These are phyloP conservation scores for Cichorium intybus DNA, from an alignment of 140 eudicot genomes.

Conservation along the genomic window DNA sequence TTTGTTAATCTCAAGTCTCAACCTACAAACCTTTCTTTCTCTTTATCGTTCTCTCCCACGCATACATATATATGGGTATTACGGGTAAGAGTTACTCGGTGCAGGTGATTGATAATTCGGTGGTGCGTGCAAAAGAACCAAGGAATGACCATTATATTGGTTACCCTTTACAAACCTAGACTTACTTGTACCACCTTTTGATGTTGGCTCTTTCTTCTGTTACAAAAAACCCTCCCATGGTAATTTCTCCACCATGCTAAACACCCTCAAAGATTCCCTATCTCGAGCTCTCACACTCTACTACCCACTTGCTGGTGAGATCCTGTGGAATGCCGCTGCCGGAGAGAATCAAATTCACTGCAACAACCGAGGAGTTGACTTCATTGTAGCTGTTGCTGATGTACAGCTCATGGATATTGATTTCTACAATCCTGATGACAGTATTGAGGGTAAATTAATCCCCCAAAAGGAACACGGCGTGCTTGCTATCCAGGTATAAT, in stretches of 20 bases:
- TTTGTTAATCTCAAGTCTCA: background rate
- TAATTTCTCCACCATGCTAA: background rate
- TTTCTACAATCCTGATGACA: slow-evolving; percentile 49
- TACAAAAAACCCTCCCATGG: slow-evolving; percentile 26
- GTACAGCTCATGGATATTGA: slow-evolving; percentile 42
- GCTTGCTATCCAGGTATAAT: slow-evolving; percentile 48
- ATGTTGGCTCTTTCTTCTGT: slow-evolving; percentile 27
- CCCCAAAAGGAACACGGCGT: slow-evolving; percentile 45
- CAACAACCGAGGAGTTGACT: slow-evolving; percentile 63
- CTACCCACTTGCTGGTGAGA: slow-evolving; percentile 19
- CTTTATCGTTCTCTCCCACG: background rate
- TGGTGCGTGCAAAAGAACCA: slow-evolving; percentile 25
- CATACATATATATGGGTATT: slow-evolving; percentile 9
- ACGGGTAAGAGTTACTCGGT: background rate
- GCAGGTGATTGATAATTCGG: slow-evolving; percentile 12
- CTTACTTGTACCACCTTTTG: slow-evolving; percentile 31
- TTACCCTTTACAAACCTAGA: slow-evolving; percentile 34
- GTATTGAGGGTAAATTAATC: slow-evolving; percentile 47
- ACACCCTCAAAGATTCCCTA: slow-evolving; percentile 23
- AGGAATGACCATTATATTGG: slow-evolving; percentile 26
- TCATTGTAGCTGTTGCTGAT: slow-evolving; percentile 45
- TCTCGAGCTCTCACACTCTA: slow-evolving; percentile 21
- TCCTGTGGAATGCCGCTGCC: slow-evolving; percentile 21
- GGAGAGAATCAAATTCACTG: slow-evolving; percentile 45
- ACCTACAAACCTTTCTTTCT: background rate